Evolutionary conservation across 2,329 filamentous ascomycete species (phyloP).

Genomic region (Exophiala alcalophila): DNA sequence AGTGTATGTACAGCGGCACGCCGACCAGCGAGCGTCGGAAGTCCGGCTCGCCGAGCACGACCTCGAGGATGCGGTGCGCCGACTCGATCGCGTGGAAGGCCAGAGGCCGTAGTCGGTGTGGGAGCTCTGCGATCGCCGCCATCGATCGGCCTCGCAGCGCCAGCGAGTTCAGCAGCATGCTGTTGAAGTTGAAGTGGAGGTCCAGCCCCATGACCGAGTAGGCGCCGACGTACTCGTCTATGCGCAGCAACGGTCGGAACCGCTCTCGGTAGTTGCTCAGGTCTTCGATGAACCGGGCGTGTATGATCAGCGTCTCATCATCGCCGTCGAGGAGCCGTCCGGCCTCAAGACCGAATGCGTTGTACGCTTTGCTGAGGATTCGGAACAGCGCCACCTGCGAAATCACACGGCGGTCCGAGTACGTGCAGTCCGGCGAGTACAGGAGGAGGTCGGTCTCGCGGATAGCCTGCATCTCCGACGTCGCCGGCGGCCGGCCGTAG

Average conservation of each 20-base stretch:
- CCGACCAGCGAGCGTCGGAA: constrained; percentile 51
- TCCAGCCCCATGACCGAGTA: constrained; percentile 42
- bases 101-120: constrained; percentile 18
- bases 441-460: constrained; percentile 57
- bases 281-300: constrained; percentile 44
- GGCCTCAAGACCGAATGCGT: constrained; percentile 56
- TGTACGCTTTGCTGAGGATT: constrained; percentile 54
- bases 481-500: constrained; percentile 57
- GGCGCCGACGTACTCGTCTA: constrained; percentile 26
- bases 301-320: constrained; percentile 41
- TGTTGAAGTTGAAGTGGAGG: constrained; percentile 53
- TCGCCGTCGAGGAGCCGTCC: constrained; percentile 26
- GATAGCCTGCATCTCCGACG: constrained; percentile 57
- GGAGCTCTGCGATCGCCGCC: constrained; percentile 34
- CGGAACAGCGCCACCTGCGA: constrained; percentile 58
- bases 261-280: constrained; percentile 52
- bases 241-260: constrained; percentile 37
- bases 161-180: constrained; percentile 51
- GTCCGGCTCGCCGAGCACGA: constrained; percentile 48
- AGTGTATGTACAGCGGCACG: constrained; percentile 45
- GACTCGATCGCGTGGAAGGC: constrained; percentile 48
- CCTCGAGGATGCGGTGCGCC: constrained; percentile 47
- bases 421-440: constrained; percentile 51
- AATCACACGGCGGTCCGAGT: constrained; percentile 55
- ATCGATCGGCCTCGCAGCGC: constrained; percentile 42